A percentile compares a stretch with the other conserved stretches of the same genome.
Conservation (phyloP, 352 stramenopile species). For the Phytophthora palmivora region DNA sequence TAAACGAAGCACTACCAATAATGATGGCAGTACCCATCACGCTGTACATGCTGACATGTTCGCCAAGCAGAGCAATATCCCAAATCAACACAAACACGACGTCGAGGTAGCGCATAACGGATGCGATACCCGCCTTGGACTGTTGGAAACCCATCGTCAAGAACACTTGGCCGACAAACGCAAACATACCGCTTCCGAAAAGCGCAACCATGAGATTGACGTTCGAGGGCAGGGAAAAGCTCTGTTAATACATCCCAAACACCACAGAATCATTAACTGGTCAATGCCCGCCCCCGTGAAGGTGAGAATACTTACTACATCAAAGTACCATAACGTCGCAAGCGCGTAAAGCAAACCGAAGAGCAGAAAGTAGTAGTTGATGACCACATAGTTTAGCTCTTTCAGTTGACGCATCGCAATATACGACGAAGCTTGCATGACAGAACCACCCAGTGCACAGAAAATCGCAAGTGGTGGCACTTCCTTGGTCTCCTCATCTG, state of each 20-base stretch:
- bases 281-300: too few relatives aligned
- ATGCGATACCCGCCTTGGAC: conserved; percentile 77
- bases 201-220: conserved; percentile 44
- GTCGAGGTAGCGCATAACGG: conserved; percentile 80
- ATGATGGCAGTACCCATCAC: conserved; percentile 68
- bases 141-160: conserved; percentile 81
- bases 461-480: conserved; percentile 40
- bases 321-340: conserved; percentile 35
- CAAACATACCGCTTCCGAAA: conserved; percentile 61
- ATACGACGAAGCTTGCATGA: conserved; percentile 58
- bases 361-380: conserved; percentile 51
- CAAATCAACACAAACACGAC: conserved; percentile 80
- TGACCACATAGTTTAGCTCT: conserved; percentile 43
- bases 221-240: conserved; percentile 46
- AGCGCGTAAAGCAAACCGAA: conserved; percentile 42
- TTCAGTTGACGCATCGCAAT: conserved; percentile 65
- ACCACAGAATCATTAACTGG: too few relatives aligned
- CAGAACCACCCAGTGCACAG: conserved; percentile 49
- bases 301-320: conserved; percentile 33
- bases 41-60: conserved; percentile 68
- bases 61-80: conserved; percentile 56
- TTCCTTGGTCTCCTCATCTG: conserved; percentile 8
- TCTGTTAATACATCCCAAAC: conserved; percentile 13
- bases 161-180: conserved; percentile 66
- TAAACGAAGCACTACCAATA: conserved; percentile 55